Evolutionary conservation across 2,329 filamentous ascomycete genomes (phyloP).

Genomic region (Pezicula neosporulosa): DNA sequence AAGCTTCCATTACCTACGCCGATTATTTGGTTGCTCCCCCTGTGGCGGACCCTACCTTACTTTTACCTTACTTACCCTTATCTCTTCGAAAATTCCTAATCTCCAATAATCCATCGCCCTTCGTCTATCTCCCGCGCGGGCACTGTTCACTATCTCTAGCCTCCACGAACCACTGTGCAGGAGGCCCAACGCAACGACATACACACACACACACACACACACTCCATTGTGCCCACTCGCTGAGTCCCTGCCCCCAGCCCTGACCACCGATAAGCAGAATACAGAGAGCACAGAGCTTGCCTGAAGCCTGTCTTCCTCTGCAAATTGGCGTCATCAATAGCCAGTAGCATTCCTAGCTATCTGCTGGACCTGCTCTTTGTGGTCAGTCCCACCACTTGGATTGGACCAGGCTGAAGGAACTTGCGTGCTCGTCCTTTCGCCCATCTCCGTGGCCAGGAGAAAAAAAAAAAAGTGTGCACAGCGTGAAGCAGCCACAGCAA

Average conservation of each 20-base stretch:
- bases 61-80: no score
- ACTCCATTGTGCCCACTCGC: no score
- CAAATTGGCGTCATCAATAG: neutral
- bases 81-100: no score
- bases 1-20: neutral
- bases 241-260: no score
- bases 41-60: no score
- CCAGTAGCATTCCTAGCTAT: slow-evolving; percentile 6
- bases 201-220: no score
- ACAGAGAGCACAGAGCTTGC: neutral
- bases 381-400: neutral
- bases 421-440: slow-evolving; percentile 8
- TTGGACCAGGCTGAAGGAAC: neutral
- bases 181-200: no score
- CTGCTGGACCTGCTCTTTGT: slow-evolving; percentile 17
- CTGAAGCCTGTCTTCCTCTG: neutral
- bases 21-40: neutral
- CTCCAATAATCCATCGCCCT: no score
- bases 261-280: neutral
- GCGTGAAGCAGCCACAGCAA: slow-evolving; percentile 1
- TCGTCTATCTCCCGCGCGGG: no score
- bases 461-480: slow-evolving; percentile 13
- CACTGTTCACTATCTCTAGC: no score
- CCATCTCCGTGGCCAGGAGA: slow-evolving; percentile 17
- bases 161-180: no score